Conservation (phyloP, 2,329 filamentous ascomycete genomes). For the Parastagonospora avenae region DNA sequence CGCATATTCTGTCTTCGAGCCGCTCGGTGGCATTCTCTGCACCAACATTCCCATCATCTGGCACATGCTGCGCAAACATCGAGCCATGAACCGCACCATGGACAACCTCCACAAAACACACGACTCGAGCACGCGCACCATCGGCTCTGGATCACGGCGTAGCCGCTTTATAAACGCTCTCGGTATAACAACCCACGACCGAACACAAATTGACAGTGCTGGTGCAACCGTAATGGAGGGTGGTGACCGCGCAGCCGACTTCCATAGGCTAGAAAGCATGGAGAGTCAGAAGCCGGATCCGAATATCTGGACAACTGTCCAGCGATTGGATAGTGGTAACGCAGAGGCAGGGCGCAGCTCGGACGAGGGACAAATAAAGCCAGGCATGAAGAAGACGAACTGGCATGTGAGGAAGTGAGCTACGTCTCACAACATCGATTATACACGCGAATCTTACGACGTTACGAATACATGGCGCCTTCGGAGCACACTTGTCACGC, state of each 20-base stretch:
- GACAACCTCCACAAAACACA: constrained; percentile 20
- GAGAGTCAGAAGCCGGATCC: constrained; percentile 22
- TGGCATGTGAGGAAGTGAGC: constrained; percentile 36
- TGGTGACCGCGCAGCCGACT: constrained; percentile 19
- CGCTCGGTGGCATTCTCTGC: constrained; percentile 41
- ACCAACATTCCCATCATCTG: constrained; percentile 43
- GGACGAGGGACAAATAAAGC: constrained; percentile 10
- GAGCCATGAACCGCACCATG: constrained; percentile 16
- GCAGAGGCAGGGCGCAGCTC: constrained; percentile 5
- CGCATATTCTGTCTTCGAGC: constrained; percentile 42
- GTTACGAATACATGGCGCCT: constrained; percentile 1
- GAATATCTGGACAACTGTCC: constrained; percentile 20
- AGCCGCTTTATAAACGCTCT: constrained; percentile 26
- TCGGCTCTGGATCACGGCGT: constrained; percentile 23
- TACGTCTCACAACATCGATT: not conserved
- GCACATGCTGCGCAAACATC: constrained; percentile 40
- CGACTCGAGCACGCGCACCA: constrained; percentile 22
- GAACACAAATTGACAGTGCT: constrained; percentile 31
- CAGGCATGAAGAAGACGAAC: constrained; percentile 36
- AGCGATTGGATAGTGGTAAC: constrained; percentile 11
- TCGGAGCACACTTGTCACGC: not conserved
- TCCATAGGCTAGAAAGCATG: constrained; percentile 27
- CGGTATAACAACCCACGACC: constrained; percentile 28
- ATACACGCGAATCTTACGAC: not conserved
- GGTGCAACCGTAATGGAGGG: constrained; percentile 19